These are phyloP conservation scores for Limonium bicolor DNA, from an alignment of 148 eudicot species.

Conservation along the genomic window DNA sequence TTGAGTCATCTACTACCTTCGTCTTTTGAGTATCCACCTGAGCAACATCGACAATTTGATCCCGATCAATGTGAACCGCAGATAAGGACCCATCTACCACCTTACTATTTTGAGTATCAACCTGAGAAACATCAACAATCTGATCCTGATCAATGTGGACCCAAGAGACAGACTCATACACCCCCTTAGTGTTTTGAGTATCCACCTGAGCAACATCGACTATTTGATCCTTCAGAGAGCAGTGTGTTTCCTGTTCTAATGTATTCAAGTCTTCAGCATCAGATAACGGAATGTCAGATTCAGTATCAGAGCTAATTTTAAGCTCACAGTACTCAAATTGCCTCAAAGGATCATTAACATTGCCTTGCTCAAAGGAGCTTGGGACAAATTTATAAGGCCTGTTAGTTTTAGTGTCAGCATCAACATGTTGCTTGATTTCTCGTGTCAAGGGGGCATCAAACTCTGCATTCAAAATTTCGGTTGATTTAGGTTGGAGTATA, in stretches of 20 bases:
- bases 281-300: conserved; percentile 35
- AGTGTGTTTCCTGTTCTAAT: conserved; percentile 10
- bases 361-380: conserved; percentile 7
- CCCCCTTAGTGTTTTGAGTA: conserved; percentile 17
- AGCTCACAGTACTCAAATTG: conserved; percentile 42
- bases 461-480: conserved; percentile 19
- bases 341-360: conserved; percentile 20
- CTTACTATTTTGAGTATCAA: no score
- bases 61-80: no score
- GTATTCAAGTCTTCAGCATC: conserved; percentile 21
- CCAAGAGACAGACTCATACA: no score
- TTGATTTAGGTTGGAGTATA: conserved; percentile 23
- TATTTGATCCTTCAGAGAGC: conserved; percentile 13
- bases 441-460: conserved; percentile 14
- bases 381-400: conserved; percentile 10
- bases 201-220: conserved; percentile 13
- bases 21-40: no score
- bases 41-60: no score
- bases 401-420: conserved; percentile 16
- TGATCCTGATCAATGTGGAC: no score
- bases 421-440: conserved; percentile 15
- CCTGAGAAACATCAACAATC: no score
- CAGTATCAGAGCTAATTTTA: conserved; percentile 48
- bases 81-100: no score
- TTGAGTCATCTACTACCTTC: no score